Evolutionary conservation across 78 protist species (phyloP), one percentile per base, ranked within the genome.

Genomic region (Emiliania huxleyi): DNA sequence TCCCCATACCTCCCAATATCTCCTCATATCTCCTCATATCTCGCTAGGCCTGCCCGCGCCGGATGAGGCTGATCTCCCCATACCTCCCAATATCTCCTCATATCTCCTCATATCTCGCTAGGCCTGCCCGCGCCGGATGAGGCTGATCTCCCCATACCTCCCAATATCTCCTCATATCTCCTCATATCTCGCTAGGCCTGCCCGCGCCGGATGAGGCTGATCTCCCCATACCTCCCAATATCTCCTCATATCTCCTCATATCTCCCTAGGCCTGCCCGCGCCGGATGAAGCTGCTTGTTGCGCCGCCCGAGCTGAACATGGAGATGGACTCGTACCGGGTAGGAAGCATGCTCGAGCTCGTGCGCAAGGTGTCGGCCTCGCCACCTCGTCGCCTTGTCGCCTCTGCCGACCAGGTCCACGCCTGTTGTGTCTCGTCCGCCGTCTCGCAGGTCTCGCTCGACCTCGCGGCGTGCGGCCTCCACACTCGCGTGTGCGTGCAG

Each of bases 311-410:
- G 85, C 85, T 90, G 52, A 90, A 90, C 81, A 73, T 48, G 37
- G 69, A 90, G 62, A 90, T 90, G 92, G 92, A 90, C 43, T 33
- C 92, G 18, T 90, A 69, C 92, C 83, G 92, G 1, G 81, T 69
- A 26, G 92, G 92, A 37, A 69, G 85, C 1, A 42, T 90, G 69
- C 92, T 90, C 52, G 92, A 90, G 92, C 81, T 90, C 33, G 92
- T 90, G 62, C 85, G 85, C 35, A n/a, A 22, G n/a, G 35, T 71
- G 81, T 35, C 15, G 62, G 62, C 29, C 62, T 52, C 62, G 62
- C 29, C 62, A n/a, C 15, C 29, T 52, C 62, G 15, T 15, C 62
- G 62, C 62, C 62, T n/a, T n/a, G n/a, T n/a, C n/a, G n/a, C n/a
- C n/a, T n/a, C n/a, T n/a, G n/a, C n/a, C n/a, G n/a, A n/a, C n/a